phyloP scores from a whole-genome alignment of 768 basidiomycete species.

The Suillus cothurnatus region DNA sequence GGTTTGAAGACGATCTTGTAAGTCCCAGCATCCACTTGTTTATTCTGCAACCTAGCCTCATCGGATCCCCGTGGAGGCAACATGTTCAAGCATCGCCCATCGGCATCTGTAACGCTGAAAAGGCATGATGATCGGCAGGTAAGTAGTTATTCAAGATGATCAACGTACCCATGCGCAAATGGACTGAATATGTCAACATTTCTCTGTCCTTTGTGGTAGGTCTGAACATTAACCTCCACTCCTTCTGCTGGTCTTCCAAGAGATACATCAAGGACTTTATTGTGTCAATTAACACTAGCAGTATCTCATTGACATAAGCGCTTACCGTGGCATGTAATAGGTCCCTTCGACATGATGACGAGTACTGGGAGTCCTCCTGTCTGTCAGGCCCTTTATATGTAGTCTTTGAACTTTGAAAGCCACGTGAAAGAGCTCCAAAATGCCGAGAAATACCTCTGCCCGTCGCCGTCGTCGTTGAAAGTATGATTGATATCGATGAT shows the following conservation, averaged over 20 bases:
- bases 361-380: background rate
- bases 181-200: slow-evolving; percentile 50
- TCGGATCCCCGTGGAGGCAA: slow-evolving; percentile 56
- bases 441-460: background rate
- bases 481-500: background rate
- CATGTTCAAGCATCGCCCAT: slow-evolving; percentile 84
- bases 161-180: slow-evolving; percentile 61
- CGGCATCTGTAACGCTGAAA: slow-evolving; percentile 71
- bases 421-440: background rate
- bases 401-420: background rate
- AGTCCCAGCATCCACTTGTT: slow-evolving; percentile 47
- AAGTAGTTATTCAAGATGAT: background rate
- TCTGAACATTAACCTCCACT: slow-evolving; percentile 65
- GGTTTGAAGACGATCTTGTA: slow-evolving; percentile 91
- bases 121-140: background rate
- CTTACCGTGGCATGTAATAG: slow-evolving; percentile 90
- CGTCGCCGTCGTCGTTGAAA: background rate
- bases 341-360: slow-evolving; percentile 57
- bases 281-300: background rate
- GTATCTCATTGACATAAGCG: background rate
- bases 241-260: slow-evolving; percentile 79
- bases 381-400: background rate
- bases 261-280: slow-evolving; percentile 82
- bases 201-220: slow-evolving; percentile 39
- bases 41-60: slow-evolving; percentile 42